Evolutionary conservation across 129 eudicot species (phyloP), one percentile per base, ranked within the genome.

Genomic region (Tagetes patula): DNA sequence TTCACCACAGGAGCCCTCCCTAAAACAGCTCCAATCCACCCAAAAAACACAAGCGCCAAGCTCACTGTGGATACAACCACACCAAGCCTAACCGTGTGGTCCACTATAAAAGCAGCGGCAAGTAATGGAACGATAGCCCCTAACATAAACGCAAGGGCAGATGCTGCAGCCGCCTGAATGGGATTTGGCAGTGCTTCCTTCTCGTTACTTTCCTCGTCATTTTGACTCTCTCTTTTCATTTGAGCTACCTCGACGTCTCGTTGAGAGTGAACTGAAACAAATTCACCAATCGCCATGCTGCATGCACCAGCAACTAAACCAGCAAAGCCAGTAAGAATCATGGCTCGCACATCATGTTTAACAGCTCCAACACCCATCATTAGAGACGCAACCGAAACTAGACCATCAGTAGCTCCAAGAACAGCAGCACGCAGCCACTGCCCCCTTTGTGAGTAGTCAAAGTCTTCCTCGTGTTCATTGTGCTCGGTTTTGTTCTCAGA

Each of bases 341-440:
- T 69, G 76, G 86, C 79, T 78, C 79, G 40, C 4, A 53, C 76
- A 12, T 78, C 83, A 1, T 71, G 79, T 62, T 72, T 71, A 49
- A 82, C 72, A 5, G 74, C 87, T 11, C 82, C 82, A 34, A 81
- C 81, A 40, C 88, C 85, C 78, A 77, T 73, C 88, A 84, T 84
- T 48, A 84, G 50, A 34, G 85, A 84, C 56, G 83, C 80, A 40
- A 71, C 78, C 13, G 85, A 77, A 8, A 84, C 82, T 53, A 81
- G 67, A 42, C 85, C 82, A 56, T 84, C 88, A 33, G 77, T 81
- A 48, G 88, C 85, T 68, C 85, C 85, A 59, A 84, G 60, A 75
- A 77, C 80, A 38, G 88, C 85, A 14, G 88, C 85, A 67, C 88
- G 78, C 32, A 85, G 80, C 88, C 85, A 81, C 58, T 77, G 79